Percentiles rank a stretch among this genome's conserved stretches.
phyloP scores from a whole-genome alignment of 148 eudicot species.

The Talinum fruticosum region DNA sequence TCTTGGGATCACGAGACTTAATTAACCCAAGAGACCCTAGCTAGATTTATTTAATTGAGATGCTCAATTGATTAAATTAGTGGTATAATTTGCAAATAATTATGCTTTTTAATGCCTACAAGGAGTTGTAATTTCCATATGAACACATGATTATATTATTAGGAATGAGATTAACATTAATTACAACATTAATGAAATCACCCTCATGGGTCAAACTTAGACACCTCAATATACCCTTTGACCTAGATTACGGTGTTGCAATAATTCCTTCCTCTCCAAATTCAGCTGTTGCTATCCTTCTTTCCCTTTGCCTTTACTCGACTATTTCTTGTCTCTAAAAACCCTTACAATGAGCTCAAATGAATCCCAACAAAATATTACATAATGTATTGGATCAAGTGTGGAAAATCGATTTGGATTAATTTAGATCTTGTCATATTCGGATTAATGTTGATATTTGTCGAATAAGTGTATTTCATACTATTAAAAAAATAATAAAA shows the following conservation, averaged over 20 bases:
- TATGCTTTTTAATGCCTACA: neutral
- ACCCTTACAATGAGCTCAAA: too few relatives aligned
- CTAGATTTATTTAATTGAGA: conserved; percentile 13
- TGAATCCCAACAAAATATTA: too few relatives aligned
- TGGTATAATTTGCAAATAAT: conserved; percentile 8
- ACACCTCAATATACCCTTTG: conserved; percentile 14
- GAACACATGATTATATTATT: conserved; percentile 19
- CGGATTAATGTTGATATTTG: too few relatives aligned
- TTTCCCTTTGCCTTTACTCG: neutral
- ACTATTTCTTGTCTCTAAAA: neutral
- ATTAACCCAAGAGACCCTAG: conserved; percentile 5
- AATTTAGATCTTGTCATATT: too few relatives aligned
- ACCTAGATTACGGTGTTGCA: neutral
- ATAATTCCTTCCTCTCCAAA: neutral
- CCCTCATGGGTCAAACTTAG: conserved; percentile 20
- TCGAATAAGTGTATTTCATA: too few relatives aligned
- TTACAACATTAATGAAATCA: conserved; percentile 26
- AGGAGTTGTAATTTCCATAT: conserved; percentile 10
- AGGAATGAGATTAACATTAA: conserved; percentile 16
- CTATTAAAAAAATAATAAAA: too few relatives aligned
- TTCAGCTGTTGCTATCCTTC: neutral
- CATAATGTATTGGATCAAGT: too few relatives aligned
- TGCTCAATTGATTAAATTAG: conserved; percentile 14
- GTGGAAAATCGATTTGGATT: too few relatives aligned
- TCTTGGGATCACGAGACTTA: conserved; percentile 10